Base-by-base conservation (phyloP, 2,329 filamentous ascomycete species). In the Neophaeococcomyces mojaviensis region DNA sequence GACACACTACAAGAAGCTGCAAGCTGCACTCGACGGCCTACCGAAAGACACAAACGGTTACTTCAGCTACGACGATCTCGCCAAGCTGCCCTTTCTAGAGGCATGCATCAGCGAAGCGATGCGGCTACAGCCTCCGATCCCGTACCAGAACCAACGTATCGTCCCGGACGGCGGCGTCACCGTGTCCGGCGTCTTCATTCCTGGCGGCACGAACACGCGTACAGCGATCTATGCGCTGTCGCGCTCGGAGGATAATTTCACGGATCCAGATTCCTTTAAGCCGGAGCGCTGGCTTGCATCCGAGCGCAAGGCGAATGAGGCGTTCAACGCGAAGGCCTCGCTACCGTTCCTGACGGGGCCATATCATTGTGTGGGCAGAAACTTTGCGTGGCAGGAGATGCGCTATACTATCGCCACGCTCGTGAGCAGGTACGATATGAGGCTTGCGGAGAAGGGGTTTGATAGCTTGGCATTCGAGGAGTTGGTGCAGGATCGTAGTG, bases 271-370 rank as follows among this genome's bases (percentile, higher is more conserved):
- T 15, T 39, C 46, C 2, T 57, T 57, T 35, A 36, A 47, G 8
- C 54, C 54, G 3, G 71, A 77, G 53, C 63, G 73, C 0, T 76
- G 70, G 63, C 53, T 69, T 1, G 61, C 24, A 28, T 28, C 24
- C 5, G 24, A 28, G 10, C 59, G 13, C 64, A 69, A 9, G 52
- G 57, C 26, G 44, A 46, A 2, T 52, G 56, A 54, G 1, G 43
- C 50, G 13, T 72, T 77, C 50, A 64, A 61, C 34, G 60, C 61
- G 36, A 65, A 67, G 0, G 67, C 64, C 1, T 63, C 72, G 39
- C 69, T 75, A 55, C 70, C 73, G 0, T 77, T 77, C 43, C 66
- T 67, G 2, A 44, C 70, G 1, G 74, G 73, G 0, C 68, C 73
- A 3, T 61, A 28, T 28, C 24, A 28, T 10, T 28, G 24, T 28